Conservation (phyloP, 495 filamentous ascomycete species). For the Gamarada debralockiae region DNA sequence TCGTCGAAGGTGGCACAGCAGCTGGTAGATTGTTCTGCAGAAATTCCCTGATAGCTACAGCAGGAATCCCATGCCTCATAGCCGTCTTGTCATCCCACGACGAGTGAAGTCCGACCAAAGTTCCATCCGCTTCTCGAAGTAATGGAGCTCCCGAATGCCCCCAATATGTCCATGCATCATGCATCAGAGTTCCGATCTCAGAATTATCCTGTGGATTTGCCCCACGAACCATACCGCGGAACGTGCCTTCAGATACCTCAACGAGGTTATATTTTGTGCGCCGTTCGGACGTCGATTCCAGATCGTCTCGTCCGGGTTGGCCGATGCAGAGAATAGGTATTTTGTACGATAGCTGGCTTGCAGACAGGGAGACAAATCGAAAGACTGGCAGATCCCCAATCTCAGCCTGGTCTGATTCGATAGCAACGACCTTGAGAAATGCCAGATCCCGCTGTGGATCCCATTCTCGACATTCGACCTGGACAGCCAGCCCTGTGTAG, state of each 20-base stretch:
- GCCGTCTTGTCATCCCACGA: conserved; percentile 40
- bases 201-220: conserved; percentile 35
- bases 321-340: conserved; percentile 27
- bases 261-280: conserved; percentile 35
- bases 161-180: conserved; percentile 47
- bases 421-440: conserved; percentile 30
- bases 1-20: too few species aligned
- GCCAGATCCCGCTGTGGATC: conserved; percentile 35
- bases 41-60: conserved; percentile 25
- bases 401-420: conserved; percentile 4
- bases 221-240: conserved; percentile 29
- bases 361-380: background rate
- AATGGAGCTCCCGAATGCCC: conserved; percentile 40
- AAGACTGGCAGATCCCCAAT: background rate
- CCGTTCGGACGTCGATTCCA: conserved; percentile 27
- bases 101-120: conserved; percentile 37
- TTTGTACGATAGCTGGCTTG: background rate
- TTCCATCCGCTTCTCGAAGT: conserved; percentile 23
- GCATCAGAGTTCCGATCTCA: conserved; percentile 40
- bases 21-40: background rate
- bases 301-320: conserved; percentile 37
- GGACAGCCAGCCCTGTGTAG: conserved; percentile 30
- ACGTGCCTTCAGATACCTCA: conserved; percentile 32
- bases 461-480: conserved; percentile 30
- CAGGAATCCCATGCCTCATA: conserved; percentile 36